Conservation (phyloP, 2,329 filamentous ascomycete species). For the Coleophoma cylindrospora region DNA sequence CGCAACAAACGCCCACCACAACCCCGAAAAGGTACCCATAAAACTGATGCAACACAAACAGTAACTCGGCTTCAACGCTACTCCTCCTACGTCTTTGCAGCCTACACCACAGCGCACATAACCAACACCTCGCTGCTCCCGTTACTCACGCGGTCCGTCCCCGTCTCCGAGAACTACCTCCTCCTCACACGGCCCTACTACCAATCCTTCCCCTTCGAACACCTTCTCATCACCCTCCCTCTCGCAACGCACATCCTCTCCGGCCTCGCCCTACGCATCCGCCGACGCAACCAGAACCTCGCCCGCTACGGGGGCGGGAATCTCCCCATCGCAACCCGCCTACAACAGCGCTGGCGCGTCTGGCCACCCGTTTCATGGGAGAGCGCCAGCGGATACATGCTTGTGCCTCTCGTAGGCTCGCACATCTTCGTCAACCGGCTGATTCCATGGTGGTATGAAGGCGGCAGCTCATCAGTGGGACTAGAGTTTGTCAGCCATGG, state of each 20-base stretch:
- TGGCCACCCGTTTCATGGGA: conserved; percentile 66
- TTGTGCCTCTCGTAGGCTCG: conserved; percentile 59
- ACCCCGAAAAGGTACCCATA: not conserved
- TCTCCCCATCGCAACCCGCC: conserved; percentile 37
- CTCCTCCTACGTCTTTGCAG: conserved; percentile 77
- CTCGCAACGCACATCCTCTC: conserved; percentile 71
- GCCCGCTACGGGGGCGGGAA: conserved; percentile 70
- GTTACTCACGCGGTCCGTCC: conserved; percentile 65
- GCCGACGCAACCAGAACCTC: conserved; percentile 67
- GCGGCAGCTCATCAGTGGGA: conserved; percentile 81
- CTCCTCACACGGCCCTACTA: conserved; percentile 90
- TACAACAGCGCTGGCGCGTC: conserved; percentile 26
- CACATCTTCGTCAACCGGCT: conserved; percentile 75
- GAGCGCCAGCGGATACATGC: conserved; percentile 66
- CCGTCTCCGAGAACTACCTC: conserved; percentile 76
- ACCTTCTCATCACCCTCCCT: conserved; percentile 71
- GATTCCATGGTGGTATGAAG: conserved; percentile 71
- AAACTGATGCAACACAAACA: conserved; percentile 25
- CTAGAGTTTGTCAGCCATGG: conserved; percentile 81
- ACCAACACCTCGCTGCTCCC: conserved; percentile 80
- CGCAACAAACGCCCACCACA: too few species aligned
- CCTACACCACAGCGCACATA: conserved; percentile 74
- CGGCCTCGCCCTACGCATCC: conserved; percentile 70
- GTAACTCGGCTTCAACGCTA: conserved; percentile 79
- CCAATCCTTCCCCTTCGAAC: conserved; percentile 76